Conservation (phyloP, 2,329 filamentous ascomycete species). For the Microcera coccophila region DNA sequence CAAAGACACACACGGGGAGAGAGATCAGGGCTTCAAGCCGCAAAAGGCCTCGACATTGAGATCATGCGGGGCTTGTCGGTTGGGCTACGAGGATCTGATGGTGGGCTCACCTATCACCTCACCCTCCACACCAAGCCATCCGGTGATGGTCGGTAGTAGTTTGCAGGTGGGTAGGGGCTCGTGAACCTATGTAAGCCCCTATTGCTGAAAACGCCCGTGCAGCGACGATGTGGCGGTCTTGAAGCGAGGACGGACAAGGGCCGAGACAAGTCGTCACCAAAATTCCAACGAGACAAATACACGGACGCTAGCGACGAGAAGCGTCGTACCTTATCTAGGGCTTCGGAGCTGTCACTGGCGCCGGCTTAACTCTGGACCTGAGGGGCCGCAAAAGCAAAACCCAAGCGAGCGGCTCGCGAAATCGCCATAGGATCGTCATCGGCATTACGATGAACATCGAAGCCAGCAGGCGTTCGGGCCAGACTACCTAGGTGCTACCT, state of each 20-base stretch:
- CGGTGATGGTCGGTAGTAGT: constrained; percentile 3
- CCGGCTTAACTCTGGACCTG: constrained; percentile 3
- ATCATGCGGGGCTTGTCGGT: constrained; percentile 10
- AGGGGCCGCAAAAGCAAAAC: constrained; percentile 14
- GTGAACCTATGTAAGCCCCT: constrained; percentile 14
- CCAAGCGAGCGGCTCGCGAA: not conserved
- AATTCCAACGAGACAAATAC: not conserved
- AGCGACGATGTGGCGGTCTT: constrained; percentile 13
- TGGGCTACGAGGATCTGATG: constrained; percentile 15
- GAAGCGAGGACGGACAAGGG: constrained; percentile 15
- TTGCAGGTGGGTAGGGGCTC: not conserved
- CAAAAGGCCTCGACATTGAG: constrained; percentile 7
- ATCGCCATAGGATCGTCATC: not conserved
- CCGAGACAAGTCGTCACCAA: constrained; percentile 15
- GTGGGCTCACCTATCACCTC: constrained; percentile 26
- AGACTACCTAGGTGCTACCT: not conserved
- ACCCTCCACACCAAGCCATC: constrained; percentile 15
- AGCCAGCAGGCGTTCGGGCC: not conserved
- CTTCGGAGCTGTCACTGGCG: constrained; percentile 2
- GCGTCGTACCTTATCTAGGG: constrained; percentile 12
- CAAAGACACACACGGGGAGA: not conserved
- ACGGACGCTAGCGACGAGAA: constrained; percentile 9
- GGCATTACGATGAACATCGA: constrained; percentile 6
- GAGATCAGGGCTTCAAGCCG: constrained; percentile 11
- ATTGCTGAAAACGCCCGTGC: constrained; percentile 19